These are phyloP conservation scores for Ascocoryne sarcoides DNA, from an alignment of 2,329 filamentous ascomycete species.

Conservation along the genomic window DNA sequence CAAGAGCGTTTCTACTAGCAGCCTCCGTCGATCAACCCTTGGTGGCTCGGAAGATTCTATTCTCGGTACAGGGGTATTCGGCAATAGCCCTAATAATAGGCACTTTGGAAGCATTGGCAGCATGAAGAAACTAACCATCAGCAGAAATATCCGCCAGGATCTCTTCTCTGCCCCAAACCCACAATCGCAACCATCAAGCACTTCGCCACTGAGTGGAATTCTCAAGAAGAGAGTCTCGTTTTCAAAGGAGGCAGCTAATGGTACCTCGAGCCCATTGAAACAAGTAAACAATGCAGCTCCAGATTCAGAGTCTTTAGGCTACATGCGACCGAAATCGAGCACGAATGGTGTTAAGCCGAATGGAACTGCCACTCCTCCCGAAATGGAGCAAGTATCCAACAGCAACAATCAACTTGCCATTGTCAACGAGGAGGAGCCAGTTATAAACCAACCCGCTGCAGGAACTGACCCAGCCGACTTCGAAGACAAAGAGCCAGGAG, in stretches of 20 bases:
- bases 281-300: constrained; percentile 38
- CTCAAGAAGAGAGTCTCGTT: constrained; percentile 88
- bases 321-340: constrained; percentile 40
- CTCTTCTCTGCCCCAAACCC: constrained; percentile 50
- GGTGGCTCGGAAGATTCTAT: constrained; percentile 81
- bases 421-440: constrained; percentile 61
- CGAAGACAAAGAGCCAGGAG: constrained; percentile 43
- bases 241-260: constrained; percentile 42
- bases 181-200: constrained; percentile 24
- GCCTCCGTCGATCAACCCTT: constrained; percentile 69
- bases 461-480: constrained; percentile 3
- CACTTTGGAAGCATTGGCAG: constrained; percentile 59
- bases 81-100: constrained; percentile 54
- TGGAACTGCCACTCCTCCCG: constrained; percentile 40
- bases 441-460: constrained; percentile 20
- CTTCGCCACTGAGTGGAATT: constrained; percentile 34
- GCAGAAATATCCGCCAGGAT: constrained; percentile 72
- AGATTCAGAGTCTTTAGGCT: constrained; percentile 49
- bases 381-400: constrained; percentile 55
- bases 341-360: constrained; percentile 38
- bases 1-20: constrained; percentile 86
- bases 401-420: constrained; percentile 69
- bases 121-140: constrained; percentile 88
- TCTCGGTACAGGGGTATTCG: constrained; percentile 76
- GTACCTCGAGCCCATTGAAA: constrained; percentile 31